These are phyloP conservation scores for Solanum virginianum DNA, from an alignment of 257 asterid species.

Conservation along the genomic window DNA sequence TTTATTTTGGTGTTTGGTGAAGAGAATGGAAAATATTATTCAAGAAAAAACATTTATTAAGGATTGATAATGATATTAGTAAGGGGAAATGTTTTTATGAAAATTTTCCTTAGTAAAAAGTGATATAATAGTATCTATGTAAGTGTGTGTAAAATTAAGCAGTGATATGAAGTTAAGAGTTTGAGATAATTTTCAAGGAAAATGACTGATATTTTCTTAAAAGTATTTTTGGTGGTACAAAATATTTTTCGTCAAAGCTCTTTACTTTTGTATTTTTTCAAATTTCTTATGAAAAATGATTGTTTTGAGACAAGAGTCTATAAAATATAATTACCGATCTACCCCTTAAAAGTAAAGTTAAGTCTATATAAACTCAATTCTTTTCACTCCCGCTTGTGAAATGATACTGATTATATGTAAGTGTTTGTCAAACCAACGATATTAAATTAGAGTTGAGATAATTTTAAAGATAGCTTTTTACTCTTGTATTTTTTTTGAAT, in stretches of 20 bases:
- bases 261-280: too few relatives aligned
- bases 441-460: background rate
- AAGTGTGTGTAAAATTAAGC: background rate
- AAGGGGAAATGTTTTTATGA: background rate
- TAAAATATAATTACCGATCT: too few relatives aligned
- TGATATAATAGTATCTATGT: background rate
- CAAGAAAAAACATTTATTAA: background rate
- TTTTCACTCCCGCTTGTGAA: too few relatives aligned
- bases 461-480: background rate
- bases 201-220: background rate
- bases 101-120: background rate
- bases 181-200: background rate
- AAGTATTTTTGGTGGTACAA: too few relatives aligned
- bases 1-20: background rate
- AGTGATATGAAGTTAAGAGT: background rate
- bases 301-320: too few relatives aligned
- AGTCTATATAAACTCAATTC: too few relatives aligned
- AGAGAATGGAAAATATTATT: background rate
- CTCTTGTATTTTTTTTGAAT: background rate
- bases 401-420: too few relatives aligned
- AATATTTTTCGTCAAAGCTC: too few relatives aligned
- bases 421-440: too few relatives aligned
- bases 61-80: background rate
- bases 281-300: too few relatives aligned
- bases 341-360: too few relatives aligned